Base-by-base conservation (phyloP, 371 early-diverging fungal species). In the Mortierella sp. region DNA sequence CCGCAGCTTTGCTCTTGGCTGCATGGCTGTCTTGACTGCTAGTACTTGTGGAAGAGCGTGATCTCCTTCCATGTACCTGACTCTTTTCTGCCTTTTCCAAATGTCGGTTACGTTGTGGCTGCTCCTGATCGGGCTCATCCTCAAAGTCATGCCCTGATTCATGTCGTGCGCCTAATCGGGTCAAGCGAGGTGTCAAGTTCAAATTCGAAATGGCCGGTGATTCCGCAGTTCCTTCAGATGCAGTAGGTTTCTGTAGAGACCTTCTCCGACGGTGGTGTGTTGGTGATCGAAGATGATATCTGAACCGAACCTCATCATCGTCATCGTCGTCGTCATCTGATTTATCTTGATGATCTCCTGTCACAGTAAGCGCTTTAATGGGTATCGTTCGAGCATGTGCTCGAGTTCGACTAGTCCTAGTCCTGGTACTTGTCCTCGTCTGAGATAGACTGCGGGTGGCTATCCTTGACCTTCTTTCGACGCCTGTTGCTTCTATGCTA, bases 81-180 rank as follows among this genome's bases (percentile, higher is more conserved):
- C 36, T n/a, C 10, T 57, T 53, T 13, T 58, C 60, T 19, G 21
- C 41, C 36, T 69, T 65, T 4, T 79, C 74, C 59, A 67, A 43
- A 60, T 70, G 70, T 21, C 64, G 62, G 24, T 57, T 63, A n/a
- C 36, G 76, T 41, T 67, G 69, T 5, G 43, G 59, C 13, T 67
- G 79, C 16, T 73, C 74, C 22, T 63, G 70, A 32, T 70, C 79
- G 6, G 33, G 63, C 21, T 74, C 74, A 45, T 79, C 74, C 6
- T 70, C 74, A 32, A 79, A 52, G 36, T 58, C 79, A 64, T 74
- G 74, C 4, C 79, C 74, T 6, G 79, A 79, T 65, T 79, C 79
- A 60, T 79, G 79, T 13, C 79, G 79, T 3, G 79, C 79, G 11
- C 79, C 79, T 61, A 79, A 58, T 33, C 79, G 74, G 9, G 79